Evolutionary conservation across 2,329 filamentous ascomycete genomes (phyloP), one percentile per base, ranked within the genome.

Genomic region (Alternaria ventricosa): DNA sequence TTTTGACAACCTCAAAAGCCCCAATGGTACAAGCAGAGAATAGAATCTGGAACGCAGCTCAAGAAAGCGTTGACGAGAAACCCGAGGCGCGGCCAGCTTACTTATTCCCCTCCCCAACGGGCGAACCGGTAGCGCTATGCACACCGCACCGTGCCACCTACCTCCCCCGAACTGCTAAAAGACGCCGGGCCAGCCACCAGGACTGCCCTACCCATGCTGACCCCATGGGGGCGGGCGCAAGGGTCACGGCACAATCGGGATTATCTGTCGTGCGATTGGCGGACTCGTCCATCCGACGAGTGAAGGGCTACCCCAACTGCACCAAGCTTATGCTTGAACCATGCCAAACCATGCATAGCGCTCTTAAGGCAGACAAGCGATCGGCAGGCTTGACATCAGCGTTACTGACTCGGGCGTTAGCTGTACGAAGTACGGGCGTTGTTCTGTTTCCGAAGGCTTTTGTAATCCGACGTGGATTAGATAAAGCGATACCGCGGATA

Each of bases 171-270:
- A 30, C 49, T 41, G 30, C 28, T 20, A 49, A 28, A 49, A 49
- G 20, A 28, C 5, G 23, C 23, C 23, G 23, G 23, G 23, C 8
- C 23, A 25, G 46, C 23, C 15, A 49, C 46, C 15, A 28, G 46
- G 23, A n/a, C 23, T 11, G 12, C 15, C 27, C 46, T 47, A n/a
- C 15, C 44, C 27, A 20, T 20, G 49, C 33, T 36, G 46, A 57
- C 44, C 55, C 55, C 55, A 57, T 49, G 55, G 55, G 55, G 55
- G 49, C 49, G 30, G 49, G 49, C 20, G 49, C 28, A 36, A 22
- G 49, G 49, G 20, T 23, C 1, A 9, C 44, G 55, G 55, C 55
- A 49, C 20, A 49, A 49, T 30, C 55, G 55, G 55, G 9, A 25
- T 13, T 18, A 13, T 33, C 43, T 47, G 23, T 1, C 6, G 23